Evolutionary conservation across 805 yeast species (phyloP).

Genomic region (Saccharomycopsis malanga): DNA sequence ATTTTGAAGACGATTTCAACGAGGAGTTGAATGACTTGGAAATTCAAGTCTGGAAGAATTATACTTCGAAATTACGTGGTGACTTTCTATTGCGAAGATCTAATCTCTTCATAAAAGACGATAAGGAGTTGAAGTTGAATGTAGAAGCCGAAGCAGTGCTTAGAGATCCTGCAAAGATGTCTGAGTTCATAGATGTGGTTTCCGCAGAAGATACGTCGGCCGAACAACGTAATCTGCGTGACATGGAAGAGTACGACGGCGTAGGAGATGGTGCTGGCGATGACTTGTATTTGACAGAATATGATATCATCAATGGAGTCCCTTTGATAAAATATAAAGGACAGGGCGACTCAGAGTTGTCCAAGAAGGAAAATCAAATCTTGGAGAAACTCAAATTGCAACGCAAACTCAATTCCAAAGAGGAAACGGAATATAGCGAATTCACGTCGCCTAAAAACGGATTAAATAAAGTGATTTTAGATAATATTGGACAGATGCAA

Average conservation of each 20-base stretch:
- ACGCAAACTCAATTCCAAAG: slow-evolving; percentile 27
- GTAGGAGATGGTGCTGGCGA: slow-evolving; percentile 47
- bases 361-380: slow-evolving; percentile 39
- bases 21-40: slow-evolving; percentile 67
- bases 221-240: slow-evolving; percentile 15
- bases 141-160: slow-evolving; percentile 62
- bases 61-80: slow-evolving; percentile 73
- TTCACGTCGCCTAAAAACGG: slow-evolving; percentile 46
- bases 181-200: slow-evolving; percentile 36
- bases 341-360: slow-evolving; percentile 39
- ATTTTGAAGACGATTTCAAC: slow-evolving; percentile 38
- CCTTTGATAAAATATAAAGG: slow-evolving; percentile 61
- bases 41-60: slow-evolving; percentile 73
- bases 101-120: slow-evolving; percentile 41
- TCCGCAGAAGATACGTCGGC: slow-evolving; percentile 23
- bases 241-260: slow-evolving; percentile 35
- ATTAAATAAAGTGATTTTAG: slow-evolving; percentile 49
- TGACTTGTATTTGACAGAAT: slow-evolving; percentile 67
- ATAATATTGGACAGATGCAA: slow-evolving; percentile 74
- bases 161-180: slow-evolving; percentile 63
- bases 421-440: slow-evolving; percentile 29
- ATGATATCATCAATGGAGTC: slow-evolving; percentile 73
- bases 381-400: slow-evolving; percentile 16
- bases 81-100: slow-evolving; percentile 65
- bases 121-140: slow-evolving; percentile 47